Evolutionary conservation across 176 grass and related monocot genomes (phyloP).

Genomic region (Tuctoria greenei): DNA sequence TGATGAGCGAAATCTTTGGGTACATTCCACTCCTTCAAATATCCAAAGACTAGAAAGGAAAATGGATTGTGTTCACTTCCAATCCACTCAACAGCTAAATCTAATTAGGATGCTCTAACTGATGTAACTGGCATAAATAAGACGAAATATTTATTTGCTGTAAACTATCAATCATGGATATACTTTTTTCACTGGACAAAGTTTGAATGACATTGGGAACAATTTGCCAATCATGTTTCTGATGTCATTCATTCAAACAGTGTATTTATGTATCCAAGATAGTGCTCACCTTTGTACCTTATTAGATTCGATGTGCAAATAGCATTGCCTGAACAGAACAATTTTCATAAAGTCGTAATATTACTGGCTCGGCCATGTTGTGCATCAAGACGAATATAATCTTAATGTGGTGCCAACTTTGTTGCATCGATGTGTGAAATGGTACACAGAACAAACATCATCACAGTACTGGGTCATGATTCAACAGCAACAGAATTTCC

Average conservation of each 20-base stretch:
- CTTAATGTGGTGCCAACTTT: background rate
- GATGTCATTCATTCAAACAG: background rate
- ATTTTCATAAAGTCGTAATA: background rate
- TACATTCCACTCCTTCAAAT: too few species aligned
- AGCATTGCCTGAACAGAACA: background rate
- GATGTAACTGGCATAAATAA: conserved; percentile 3
- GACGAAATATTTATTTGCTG: background rate
- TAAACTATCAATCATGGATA: background rate
- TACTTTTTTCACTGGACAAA: background rate
- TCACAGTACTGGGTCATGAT: background rate
- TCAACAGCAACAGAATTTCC: background rate
- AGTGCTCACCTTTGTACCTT: background rate
- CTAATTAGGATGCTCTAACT: background rate
- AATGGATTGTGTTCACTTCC: background rate
- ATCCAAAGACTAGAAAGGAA: conserved; percentile 7
- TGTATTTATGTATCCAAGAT: conserved; percentile 2
- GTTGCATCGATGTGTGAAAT: background rate
- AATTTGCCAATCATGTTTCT: background rate
- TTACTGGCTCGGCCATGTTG: background rate
- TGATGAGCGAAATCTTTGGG: too few species aligned
- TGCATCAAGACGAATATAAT: background rate
- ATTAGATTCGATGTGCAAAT: background rate
- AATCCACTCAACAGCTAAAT: background rate
- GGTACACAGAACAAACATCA: background rate
- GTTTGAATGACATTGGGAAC: background rate